A percentile compares a stretch with the other conserved stretches of the same genome.
Evolutionary conservation across 129 eudicot genomes (phyloP).

Genomic region (Scalesia atractyloides): DNA sequence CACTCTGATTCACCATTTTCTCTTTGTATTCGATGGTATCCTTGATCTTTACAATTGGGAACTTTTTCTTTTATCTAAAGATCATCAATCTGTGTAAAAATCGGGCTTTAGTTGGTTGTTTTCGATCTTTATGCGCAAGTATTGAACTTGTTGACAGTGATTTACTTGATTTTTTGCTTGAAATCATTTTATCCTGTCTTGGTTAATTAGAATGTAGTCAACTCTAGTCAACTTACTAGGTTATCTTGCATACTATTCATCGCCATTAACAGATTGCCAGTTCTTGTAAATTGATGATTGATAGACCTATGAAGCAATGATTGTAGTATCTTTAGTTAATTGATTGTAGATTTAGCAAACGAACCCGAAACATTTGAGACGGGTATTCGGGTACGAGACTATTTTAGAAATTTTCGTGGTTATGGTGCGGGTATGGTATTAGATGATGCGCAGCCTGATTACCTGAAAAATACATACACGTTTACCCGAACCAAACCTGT

Average conservation of each 20-base stretch:
- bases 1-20: constrained; percentile 1
- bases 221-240: constrained; percentile 24
- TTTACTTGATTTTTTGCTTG: constrained; percentile 6
- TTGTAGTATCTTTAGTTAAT: not conserved
- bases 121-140: constrained; percentile 16
- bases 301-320: not conserved
- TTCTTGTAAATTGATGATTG: constrained; percentile 3
- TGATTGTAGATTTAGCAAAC: not conserved
- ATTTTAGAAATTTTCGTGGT: too few species aligned
- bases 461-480: too few species aligned
- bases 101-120: constrained; percentile 8
- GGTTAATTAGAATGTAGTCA: not conserved
- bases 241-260: not conserved
- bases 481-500: too few species aligned
- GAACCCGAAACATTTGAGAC: too few species aligned
- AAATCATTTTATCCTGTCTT: not conserved
- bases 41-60: not conserved
- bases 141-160: not conserved
- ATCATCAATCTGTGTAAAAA: constrained; percentile 1
- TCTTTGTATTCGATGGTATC: constrained; percentile 17
- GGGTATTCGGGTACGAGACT: too few species aligned
- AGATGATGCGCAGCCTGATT: too few species aligned
- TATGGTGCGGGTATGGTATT: too few species aligned
- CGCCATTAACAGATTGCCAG: constrained; percentile 10
- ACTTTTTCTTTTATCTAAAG: not conserved